Conservation (phyloP, 345 rosid species). For the Carallia brachiata region DNA sequence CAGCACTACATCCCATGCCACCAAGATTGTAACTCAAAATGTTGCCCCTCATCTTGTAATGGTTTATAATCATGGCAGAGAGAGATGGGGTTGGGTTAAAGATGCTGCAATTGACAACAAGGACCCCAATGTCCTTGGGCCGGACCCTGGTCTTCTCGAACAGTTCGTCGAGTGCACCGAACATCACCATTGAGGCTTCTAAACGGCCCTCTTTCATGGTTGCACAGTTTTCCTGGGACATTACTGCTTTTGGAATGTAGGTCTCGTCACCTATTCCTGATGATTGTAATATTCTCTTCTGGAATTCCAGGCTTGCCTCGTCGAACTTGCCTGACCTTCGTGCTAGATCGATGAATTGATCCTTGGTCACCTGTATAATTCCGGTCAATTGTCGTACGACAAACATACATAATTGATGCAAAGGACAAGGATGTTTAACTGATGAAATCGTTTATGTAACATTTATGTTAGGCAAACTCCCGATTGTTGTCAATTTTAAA, state of each 20-base stretch:
- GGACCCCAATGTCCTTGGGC: constrained; percentile 83
- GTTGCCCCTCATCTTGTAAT: constrained; percentile 93
- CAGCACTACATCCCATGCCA: constrained; percentile 95
- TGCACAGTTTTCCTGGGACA: constrained; percentile 46
- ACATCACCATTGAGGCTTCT: constrained; percentile 79
- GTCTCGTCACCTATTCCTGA: constrained; percentile 92
- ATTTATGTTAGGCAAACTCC: no score
- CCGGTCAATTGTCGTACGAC: background rate
- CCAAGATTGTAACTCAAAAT: constrained; percentile 89
- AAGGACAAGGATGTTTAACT: no score
- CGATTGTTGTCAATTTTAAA: no score
- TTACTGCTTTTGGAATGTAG: constrained; percentile 63
- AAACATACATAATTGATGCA: no score
- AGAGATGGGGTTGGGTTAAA: constrained; percentile 94
- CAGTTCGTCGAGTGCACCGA: constrained; percentile 85
- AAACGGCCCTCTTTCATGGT: constrained; percentile 88
- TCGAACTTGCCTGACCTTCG: constrained; percentile 65
- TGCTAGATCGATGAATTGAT: constrained; percentile 59
- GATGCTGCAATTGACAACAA: constrained; percentile 90
- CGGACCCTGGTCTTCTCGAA: constrained; percentile 74
- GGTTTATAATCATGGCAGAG: constrained; percentile 91
- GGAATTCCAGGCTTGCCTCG: constrained; percentile 58
- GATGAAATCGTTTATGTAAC: no score
- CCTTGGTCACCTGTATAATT: constrained; percentile 55
- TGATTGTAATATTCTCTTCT: constrained; percentile 56